A percentile compares a stretch with the other conserved stretches of the same genome.
These are phyloP conservation scores for Ogataea ramenticola DNA, from an alignment of 805 yeast species.

Conservation along the genomic window DNA sequence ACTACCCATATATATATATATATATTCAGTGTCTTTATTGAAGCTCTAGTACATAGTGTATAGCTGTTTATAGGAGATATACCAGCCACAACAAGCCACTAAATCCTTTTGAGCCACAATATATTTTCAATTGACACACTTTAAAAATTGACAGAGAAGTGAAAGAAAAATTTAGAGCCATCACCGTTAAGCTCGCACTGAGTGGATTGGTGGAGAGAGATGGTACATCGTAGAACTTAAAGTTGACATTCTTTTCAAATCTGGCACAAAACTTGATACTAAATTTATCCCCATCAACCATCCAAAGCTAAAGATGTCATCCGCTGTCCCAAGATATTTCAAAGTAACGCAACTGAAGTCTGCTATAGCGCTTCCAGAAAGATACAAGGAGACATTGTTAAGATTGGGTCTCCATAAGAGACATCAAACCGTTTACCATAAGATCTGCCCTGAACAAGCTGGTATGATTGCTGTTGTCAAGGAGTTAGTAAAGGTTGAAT, in stretches of 20 bases:
- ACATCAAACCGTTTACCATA: conserved; percentile 66
- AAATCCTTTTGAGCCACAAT: not conserved
- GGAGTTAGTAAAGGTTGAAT: conserved; percentile 78
- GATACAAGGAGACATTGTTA: conserved; percentile 54
- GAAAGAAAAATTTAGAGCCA: not conserved
- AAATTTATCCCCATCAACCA: too few species aligned
- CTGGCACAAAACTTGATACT: too few species aligned
- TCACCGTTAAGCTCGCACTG: too few species aligned
- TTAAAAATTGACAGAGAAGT: not conserved
- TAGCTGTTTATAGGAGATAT: too few species aligned
- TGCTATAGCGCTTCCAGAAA: conserved; percentile 75
- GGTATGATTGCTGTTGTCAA: conserved; percentile 79
- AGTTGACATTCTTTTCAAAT: too few species aligned
- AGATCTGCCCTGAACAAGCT: conserved; percentile 71
- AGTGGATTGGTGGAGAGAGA: too few species aligned
- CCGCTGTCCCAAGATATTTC: conserved; percentile 30
- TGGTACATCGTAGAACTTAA: too few species aligned
- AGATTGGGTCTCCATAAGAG: conserved; percentile 71
- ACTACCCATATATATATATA: too few species aligned
- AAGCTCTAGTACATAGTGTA: too few species aligned
- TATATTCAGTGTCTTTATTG: too few species aligned
- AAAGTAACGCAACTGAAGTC: conserved; percentile 76
- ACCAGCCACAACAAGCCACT: too few species aligned
- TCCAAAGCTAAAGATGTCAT: not conserved
- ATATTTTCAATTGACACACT: too few species aligned